These are phyloP conservation scores for Ulota crispa DNA, from an alignment of 225 moss, liverwort and hornwort genomes.

Conservation along the genomic window DNA sequence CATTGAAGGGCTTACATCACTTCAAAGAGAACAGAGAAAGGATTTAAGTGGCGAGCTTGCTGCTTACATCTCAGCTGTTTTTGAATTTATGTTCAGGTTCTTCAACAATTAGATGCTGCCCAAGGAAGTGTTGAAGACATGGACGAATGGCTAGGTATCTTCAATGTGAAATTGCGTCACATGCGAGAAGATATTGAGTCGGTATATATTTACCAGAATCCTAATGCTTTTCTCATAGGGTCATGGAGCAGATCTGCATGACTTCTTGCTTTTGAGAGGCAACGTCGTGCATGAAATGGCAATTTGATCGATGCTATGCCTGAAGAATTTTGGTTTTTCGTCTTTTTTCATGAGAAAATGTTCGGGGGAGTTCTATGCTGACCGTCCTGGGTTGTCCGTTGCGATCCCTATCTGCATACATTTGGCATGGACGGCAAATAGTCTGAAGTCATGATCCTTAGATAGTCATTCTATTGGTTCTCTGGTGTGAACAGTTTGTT, in stretches of 20 bases:
- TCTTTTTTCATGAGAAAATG: neutral
- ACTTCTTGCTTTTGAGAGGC: neutral
- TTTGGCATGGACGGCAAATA: neutral
- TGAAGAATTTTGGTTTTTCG: slow-evolving; percentile 3
- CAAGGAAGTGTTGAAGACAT: slow-evolving; percentile 96
- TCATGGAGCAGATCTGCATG: slow-evolving; percentile 13
- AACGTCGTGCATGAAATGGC: neutral
- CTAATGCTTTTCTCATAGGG: slow-evolving; percentile 14
- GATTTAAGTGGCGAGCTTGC: neutral
- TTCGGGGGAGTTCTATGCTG: neutral
- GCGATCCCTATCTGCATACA: neutral
- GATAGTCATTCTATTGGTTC: neutral
- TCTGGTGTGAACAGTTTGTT: slow-evolving; percentile 2
- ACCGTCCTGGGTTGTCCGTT: neutral
- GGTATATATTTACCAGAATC: slow-evolving; percentile 46
- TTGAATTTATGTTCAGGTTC: slow-evolving; percentile 60
- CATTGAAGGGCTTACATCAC: neutral
- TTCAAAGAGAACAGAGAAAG: neutral
- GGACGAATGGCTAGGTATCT: slow-evolving; percentile 99
- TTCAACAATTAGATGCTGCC: slow-evolving; percentile 96
- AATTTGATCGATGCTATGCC: neutral
- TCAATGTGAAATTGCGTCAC: slow-evolving; percentile 97
- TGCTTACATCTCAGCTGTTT: neutral
- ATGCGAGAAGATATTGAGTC: slow-evolving; percentile 99
- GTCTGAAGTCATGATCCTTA: slow-evolving; percentile 6